Percentiles rank a stretch among this genome's conserved stretches.
phyloP scores from a whole-genome alignment of 768 basidiomycete genomes.

The Trametes cingulata region DNA sequence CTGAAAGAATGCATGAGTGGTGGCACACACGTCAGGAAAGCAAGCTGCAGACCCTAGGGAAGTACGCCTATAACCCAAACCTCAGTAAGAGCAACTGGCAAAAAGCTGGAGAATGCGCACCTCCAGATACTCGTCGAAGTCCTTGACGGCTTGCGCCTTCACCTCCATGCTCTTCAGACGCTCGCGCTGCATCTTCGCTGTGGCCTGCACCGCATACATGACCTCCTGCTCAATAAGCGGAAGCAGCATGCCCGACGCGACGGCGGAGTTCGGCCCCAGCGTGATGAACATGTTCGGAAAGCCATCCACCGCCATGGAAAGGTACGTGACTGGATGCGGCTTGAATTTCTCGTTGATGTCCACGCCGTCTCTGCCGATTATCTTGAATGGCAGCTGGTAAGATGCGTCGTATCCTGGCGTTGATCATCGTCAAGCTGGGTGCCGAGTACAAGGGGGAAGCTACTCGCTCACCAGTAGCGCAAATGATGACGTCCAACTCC shows the following conservation, averaged over 20 bases:
- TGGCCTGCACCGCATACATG: slow-evolving; percentile 55
- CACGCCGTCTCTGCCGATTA: slow-evolving; percentile 55
- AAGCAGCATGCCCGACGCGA: slow-evolving; percentile 56
- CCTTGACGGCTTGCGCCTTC: slow-evolving; percentile 57
- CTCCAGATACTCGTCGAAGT: slow-evolving; percentile 62
- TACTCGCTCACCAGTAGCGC: slow-evolving; percentile 51
- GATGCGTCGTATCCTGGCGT: slow-evolving; percentile 52
- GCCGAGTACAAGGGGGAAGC: too few species aligned
- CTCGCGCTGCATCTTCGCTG: slow-evolving; percentile 64
- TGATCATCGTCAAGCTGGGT: too few species aligned
- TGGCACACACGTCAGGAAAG: not conserved
- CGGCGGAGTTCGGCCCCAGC: slow-evolving; percentile 56
- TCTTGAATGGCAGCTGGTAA: slow-evolving; percentile 47
- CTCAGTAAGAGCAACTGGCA: too few species aligned
- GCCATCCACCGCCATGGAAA: slow-evolving; percentile 58
- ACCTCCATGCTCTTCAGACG: slow-evolving; percentile 61
- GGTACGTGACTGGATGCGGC: slow-evolving; percentile 58
- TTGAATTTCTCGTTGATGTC: slow-evolving; percentile 53
- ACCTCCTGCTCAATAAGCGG: slow-evolving; percentile 56
- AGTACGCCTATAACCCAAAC: slow-evolving; percentile 40
- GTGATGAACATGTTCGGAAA: slow-evolving; percentile 71
- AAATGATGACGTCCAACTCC: slow-evolving; percentile 60
- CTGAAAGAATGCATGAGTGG: slow-evolving; percentile 30
- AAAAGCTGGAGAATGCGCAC: slow-evolving; percentile 38
- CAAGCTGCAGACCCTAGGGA: slow-evolving; percentile 43